Conservation (phyloP, 495 filamentous ascomycete species). For the Hypoxylon cercidicola region DNA sequence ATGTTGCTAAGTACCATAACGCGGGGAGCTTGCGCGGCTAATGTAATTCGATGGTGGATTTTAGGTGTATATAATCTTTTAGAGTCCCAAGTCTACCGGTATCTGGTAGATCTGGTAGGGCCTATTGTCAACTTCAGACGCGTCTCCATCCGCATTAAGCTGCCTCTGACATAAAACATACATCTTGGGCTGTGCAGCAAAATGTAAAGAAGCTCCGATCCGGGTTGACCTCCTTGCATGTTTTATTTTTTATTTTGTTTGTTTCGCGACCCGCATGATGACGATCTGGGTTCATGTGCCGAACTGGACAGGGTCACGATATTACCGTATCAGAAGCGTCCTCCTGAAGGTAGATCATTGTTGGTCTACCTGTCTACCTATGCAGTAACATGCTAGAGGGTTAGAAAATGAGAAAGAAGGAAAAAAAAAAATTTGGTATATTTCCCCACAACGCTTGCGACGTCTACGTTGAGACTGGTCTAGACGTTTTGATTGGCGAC, state of each 20-base stretch:
- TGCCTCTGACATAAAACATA: too few species aligned
- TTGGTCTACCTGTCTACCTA: too few species aligned
- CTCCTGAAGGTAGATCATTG: constrained; percentile 29
- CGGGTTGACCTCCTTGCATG: background rate
- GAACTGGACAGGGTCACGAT: constrained; percentile 24
- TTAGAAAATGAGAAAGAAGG: constrained; percentile 17
- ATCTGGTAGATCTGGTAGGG: too few species aligned
- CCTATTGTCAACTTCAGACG: too few species aligned
- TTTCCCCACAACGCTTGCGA: constrained; percentile 39
- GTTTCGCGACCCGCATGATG: constrained; percentile 4
- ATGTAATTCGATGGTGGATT: too few species aligned
- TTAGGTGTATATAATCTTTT: too few species aligned
- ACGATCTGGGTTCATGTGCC: constrained; percentile 31
- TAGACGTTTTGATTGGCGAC: constrained; percentile 35
- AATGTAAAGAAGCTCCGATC: too few species aligned
- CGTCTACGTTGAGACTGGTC: constrained; percentile 38
- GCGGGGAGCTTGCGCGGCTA: too few species aligned
- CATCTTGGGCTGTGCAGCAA: too few species aligned
- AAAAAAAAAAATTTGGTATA: constrained; percentile 9
- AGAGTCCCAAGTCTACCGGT: too few species aligned
- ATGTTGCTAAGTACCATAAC: too few species aligned
- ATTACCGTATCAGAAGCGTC: constrained; percentile 39
- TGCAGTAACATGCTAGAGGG: constrained; percentile 26
- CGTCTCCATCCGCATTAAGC: too few species aligned
- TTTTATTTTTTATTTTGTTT: constrained; percentile 11